Evolutionary conservation across 2,329 filamentous ascomycete species (phyloP).

Genomic region (Macrophomina phaseolina): DNA sequence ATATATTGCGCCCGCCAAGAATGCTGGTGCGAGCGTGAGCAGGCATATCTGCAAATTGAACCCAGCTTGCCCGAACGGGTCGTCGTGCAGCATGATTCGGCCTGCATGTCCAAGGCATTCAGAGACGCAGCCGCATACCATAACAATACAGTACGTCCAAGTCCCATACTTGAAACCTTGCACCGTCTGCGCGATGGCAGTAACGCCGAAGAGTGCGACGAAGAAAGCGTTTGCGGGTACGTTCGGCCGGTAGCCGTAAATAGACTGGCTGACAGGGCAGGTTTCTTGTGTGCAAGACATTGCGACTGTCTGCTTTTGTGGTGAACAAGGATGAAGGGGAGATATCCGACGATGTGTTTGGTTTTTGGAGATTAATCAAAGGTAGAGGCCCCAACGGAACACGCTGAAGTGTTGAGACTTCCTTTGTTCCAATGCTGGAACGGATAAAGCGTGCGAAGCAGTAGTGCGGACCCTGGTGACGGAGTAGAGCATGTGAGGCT

Average conservation of each 20-base stretch:
- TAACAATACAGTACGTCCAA: constrained; percentile 61
- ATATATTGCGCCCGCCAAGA: constrained; percentile 61
- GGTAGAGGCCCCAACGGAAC: too few species aligned
- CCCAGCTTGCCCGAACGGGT: constrained; percentile 51
- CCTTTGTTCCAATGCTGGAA: too few species aligned
- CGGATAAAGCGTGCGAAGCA: too few species aligned
- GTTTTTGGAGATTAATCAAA: background rate
- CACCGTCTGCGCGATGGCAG: constrained; percentile 54
- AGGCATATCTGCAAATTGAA: constrained; percentile 7
- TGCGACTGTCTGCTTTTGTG: too few species aligned
- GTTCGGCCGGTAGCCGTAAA: constrained; percentile 61
- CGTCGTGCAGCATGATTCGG: constrained; percentile 58
- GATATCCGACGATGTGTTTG: too few species aligned
- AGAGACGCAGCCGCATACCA: constrained; percentile 55
- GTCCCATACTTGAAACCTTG: constrained; percentile 59
- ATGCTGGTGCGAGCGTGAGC: constrained; percentile 63
- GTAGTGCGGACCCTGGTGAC: too few species aligned
- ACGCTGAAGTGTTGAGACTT: too few species aligned
- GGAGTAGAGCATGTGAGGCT: too few species aligned
- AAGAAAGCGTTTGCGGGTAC: constrained; percentile 60
- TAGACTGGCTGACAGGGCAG: constrained; percentile 55
- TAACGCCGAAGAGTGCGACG: constrained; percentile 56
- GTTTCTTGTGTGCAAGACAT: constrained; percentile 36
- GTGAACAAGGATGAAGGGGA: background rate
- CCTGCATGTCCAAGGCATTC: constrained; percentile 63